Evolutionary conservation across 2,329 filamentous ascomycete genomes (phyloP).

Genomic region (Alternaria postmessia): DNA sequence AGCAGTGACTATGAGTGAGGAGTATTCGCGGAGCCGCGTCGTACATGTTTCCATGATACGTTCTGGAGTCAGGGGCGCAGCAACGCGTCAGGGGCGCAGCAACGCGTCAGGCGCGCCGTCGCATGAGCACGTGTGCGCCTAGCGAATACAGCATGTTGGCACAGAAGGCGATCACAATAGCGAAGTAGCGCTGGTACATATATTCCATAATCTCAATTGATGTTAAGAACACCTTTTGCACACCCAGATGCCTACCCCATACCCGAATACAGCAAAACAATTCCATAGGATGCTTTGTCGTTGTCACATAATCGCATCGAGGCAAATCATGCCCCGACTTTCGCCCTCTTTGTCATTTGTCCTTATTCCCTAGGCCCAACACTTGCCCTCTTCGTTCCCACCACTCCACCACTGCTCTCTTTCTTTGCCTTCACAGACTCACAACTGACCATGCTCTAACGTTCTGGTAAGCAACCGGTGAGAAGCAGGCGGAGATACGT

Average conservation of each 20-base stretch:
- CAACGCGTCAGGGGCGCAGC: background rate
- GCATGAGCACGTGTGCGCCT: background rate
- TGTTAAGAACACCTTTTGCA: background rate
- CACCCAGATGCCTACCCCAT: background rate
- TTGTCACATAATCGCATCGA: background rate
- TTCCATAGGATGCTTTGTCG: background rate
- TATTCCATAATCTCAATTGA: background rate
- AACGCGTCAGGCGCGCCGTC: background rate
- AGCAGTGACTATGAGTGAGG: background rate
- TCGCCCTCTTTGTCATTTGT: background rate
- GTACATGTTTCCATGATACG: background rate
- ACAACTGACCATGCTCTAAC: background rate
- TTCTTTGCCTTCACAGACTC: background rate
- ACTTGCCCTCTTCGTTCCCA: background rate
- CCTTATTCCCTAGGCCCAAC: background rate
- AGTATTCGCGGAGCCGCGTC: background rate
- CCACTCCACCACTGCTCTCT: background rate
- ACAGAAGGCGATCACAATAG: background rate
- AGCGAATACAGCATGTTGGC: background rate
- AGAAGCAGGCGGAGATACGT: background rate
- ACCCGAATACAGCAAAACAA: background rate
- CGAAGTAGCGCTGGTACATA: background rate
- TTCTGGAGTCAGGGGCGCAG: background rate
- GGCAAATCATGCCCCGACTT: background rate
- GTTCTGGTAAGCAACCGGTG: background rate